Percentiles rank a stretch among this genome's conserved stretches.
phyloP scores from a whole-genome alignment of 306 rosid species.

The Pueraria montana region DNA sequence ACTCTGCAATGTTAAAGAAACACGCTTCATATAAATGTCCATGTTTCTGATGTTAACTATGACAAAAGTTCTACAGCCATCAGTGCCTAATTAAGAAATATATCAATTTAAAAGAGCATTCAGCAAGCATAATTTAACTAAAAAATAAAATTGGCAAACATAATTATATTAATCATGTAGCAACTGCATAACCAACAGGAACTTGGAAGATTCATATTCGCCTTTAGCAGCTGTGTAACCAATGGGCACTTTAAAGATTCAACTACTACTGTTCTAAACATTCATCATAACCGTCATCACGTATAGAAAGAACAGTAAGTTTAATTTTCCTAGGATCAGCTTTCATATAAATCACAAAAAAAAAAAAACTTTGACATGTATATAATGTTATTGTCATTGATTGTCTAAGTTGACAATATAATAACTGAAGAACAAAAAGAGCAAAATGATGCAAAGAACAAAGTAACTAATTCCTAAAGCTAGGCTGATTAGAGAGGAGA shows the following conservation, averaged over 20 bases:
- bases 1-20: slow-evolving; percentile 64
- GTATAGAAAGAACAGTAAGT: background rate
- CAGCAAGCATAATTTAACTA: slow-evolving; percentile 17
- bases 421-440: slow-evolving; percentile 29
- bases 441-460: background rate
- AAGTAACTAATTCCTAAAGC: background rate
- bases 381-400: background rate
- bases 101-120: slow-evolving; percentile 30
- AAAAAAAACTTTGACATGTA: background rate
- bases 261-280: background rate
- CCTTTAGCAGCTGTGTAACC: background rate
- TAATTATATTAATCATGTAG: slow-evolving; percentile 37
- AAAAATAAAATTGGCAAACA: background rate
- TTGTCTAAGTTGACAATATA: background rate
- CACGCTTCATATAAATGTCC: slow-evolving; percentile 36
- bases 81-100: slow-evolving; percentile 34
- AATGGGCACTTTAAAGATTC: background rate
- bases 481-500: background rate
- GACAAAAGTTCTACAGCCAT: slow-evolving; percentile 35
- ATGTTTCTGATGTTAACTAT: slow-evolving; percentile 20
- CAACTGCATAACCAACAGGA: slow-evolving; percentile 13
- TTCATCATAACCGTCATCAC: slow-evolving; percentile 17
- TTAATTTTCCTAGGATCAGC: background rate
- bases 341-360: background rate
- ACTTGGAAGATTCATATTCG: slow-evolving; percentile 12